Base-by-base conservation (phyloP, 2,329 filamentous ascomycete species). In the Exophiala alcalophila region DNA sequence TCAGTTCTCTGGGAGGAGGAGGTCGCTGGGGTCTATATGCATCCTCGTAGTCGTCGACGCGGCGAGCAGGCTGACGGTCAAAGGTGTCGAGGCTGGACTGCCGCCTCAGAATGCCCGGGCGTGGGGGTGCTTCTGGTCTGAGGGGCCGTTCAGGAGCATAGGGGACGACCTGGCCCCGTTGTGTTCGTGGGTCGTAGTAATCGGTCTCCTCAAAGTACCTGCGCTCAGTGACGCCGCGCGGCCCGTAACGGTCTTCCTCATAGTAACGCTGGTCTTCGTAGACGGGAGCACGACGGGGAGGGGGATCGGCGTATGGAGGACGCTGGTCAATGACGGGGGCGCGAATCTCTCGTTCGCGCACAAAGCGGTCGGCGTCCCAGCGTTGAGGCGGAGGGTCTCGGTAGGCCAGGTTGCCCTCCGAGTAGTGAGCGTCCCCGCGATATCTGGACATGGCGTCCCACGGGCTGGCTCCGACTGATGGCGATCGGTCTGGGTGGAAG, bases 11-110 rank as follows among this genome's bases (percentile, higher is more conserved):
- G 67, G 68, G 35, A 67, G 70, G 52, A 67, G 68, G 35, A 66
- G 69, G 51, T 32, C 53, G 41, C n/a, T 40, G 44, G 68, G 63
- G 45, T 71, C 53, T 47, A 28, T 59, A 56, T 16, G 49, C 50
- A 49, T 64, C 61, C 28, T 64, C 64, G 32, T 56, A 59, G 43
- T 59, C 51, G 14, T 66, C 59, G 48, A 74, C 74, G 30, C 76
- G 72, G 21, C 74, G 71, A 40, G 73, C 56, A 1, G 86, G 83
- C 19, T 80, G 80, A 34, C 89, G 81, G 65, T 96, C 90, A 60
- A 88, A 95, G 0, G 86, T 94, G 63, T 95, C 90, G 26, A 95
- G 73, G 38, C 88, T 94, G 10, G 88, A 94, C 63, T 94, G 89
- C 29, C 90, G 80, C 44, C 90, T 79, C 36, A 92, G 60, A 51